phyloP scores from a whole-genome alignment of 805 yeast genomes.

The Lachancea nothofagi region DNA sequence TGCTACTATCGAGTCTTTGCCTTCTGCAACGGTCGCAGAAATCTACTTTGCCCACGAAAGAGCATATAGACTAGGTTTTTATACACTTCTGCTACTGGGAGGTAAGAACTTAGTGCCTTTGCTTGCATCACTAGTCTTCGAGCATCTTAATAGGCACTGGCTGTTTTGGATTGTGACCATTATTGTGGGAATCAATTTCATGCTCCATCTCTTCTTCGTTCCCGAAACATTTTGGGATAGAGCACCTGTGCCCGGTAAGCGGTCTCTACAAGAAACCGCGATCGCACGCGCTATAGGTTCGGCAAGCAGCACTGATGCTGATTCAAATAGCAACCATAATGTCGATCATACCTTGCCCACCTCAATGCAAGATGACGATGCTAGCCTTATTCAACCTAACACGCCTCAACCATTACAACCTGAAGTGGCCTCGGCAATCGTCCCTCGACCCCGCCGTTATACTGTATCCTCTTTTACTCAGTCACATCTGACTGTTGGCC shows the following conservation, averaged over 20 bases:
- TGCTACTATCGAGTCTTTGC: slow-evolving; percentile 56
- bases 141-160: slow-evolving; percentile 50
- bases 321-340: neutral
- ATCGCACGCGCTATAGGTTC: slow-evolving; percentile 5
- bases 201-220: slow-evolving; percentile 46
- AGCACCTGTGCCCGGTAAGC: slow-evolving; percentile 43
- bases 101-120: slow-evolving; percentile 58
- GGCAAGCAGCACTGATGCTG: slow-evolving; percentile 5
- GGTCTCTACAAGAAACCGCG: slow-evolving; percentile 36
- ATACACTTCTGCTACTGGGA: slow-evolving; percentile 52
- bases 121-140: slow-evolving; percentile 48
- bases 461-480: slow-evolving; percentile 7
- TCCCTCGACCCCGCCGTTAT: neutral
- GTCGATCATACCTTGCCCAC: neutral
- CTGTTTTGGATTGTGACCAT: slow-evolving; percentile 54
- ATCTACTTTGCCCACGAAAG: slow-evolving; percentile 56
- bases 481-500: slow-evolving; percentile 23
- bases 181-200: slow-evolving; percentile 42
- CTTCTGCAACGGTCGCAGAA: slow-evolving; percentile 56
- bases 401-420: neutral
- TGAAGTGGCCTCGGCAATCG: neutral
- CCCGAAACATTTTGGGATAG: slow-evolving; percentile 65
- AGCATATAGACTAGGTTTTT: slow-evolving; percentile 54
- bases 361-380: neutral
- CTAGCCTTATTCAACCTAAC: neutral